These are phyloP conservation scores for Sclerotinia glacialis DNA, from an alignment of 2,329 filamentous ascomycete species.

Conservation along the genomic window DNA sequence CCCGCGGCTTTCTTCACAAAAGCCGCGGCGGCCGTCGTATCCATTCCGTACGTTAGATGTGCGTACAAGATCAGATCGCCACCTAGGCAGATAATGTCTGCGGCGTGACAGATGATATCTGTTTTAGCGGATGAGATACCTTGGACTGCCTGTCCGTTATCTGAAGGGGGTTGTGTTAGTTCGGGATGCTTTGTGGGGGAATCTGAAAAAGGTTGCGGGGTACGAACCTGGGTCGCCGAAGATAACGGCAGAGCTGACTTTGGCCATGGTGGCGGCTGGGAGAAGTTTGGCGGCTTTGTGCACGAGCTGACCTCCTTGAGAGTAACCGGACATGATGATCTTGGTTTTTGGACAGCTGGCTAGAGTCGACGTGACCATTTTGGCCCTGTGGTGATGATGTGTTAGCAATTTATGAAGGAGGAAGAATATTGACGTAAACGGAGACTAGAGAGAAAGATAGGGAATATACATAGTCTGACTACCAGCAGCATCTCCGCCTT, in stretches of 20 bases:
- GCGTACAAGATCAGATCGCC: conserved; percentile 23
- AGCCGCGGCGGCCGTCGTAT: conserved; percentile 31
- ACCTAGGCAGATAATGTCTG: conserved; percentile 33
- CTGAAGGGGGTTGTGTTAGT: conserved; percentile 11
- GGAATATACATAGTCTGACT: conserved; percentile 43
- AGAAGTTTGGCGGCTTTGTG: conserved; percentile 30
- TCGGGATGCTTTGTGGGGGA: background rate
- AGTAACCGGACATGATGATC: conserved; percentile 29
- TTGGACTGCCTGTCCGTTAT: conserved; percentile 32
- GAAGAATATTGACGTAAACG: background rate
- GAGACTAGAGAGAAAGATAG: background rate
- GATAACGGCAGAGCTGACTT: conserved; percentile 31
- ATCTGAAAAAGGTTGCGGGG: conserved; percentile 24
- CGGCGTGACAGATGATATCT: conserved; percentile 31
- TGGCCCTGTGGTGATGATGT: conserved; percentile 19
- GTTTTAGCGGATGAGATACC: conserved; percentile 28
- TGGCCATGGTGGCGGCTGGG: conserved; percentile 22
- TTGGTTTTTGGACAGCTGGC: conserved; percentile 22
- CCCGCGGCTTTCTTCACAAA: conserved; percentile 25
- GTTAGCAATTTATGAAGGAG: conserved; percentile 15
- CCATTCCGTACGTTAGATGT: conserved; percentile 33
- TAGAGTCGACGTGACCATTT: background rate
- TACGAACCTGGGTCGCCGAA: conserved; percentile 34
- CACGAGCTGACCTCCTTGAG: conserved; percentile 33
- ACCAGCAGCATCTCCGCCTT: conserved; percentile 46